phyloP scores from a whole-genome alignment of 192 early-diverging fungal genomes.

The Mortierella alpina region DNA sequence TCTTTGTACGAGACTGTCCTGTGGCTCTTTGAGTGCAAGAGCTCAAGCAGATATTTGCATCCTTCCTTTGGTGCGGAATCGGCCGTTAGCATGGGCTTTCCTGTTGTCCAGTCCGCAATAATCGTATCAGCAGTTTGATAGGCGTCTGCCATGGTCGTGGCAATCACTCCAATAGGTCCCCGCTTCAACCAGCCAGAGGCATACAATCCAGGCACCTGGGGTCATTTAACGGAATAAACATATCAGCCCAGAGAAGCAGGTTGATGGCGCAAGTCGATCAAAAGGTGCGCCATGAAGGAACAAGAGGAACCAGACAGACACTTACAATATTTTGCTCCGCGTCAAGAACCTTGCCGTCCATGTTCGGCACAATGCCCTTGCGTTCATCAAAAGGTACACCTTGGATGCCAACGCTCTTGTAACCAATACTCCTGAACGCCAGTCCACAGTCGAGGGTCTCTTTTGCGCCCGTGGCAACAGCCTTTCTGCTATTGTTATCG shows the following conservation, averaged over 20 bases:
- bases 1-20: conserved; percentile 73
- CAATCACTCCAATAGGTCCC: conserved; percentile 94
- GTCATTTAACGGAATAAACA: background rate
- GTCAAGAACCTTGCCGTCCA: conserved; percentile 76
- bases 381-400: conserved; percentile 83
- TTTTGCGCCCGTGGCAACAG: conserved; percentile 70
- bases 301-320: background rate
- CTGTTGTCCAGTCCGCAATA: conserved; percentile 65
- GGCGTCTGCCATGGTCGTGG: conserved; percentile 93
- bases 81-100: conserved; percentile 54
- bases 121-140: conserved; percentile 89
- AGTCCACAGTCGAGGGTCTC: conserved; percentile 73
- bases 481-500: conserved; percentile 57
- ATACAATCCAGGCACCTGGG: conserved; percentile 78
- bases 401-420: conserved; percentile 75
- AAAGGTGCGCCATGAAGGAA: conserved; percentile 10
- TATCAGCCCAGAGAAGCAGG: background rate
- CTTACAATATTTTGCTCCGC: conserved; percentile 44
- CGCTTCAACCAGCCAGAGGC: conserved; percentile 96
- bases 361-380: conserved; percentile 81
- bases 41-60: conserved; percentile 32
- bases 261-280: conserved; percentile 23
- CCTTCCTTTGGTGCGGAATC: conserved; percentile 3
- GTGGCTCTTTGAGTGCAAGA: conserved; percentile 51
- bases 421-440: conserved; percentile 88